Conservation (phyloP, 2,329 filamentous ascomycete species). For the Tolypocladium ovalisporum region DNA sequence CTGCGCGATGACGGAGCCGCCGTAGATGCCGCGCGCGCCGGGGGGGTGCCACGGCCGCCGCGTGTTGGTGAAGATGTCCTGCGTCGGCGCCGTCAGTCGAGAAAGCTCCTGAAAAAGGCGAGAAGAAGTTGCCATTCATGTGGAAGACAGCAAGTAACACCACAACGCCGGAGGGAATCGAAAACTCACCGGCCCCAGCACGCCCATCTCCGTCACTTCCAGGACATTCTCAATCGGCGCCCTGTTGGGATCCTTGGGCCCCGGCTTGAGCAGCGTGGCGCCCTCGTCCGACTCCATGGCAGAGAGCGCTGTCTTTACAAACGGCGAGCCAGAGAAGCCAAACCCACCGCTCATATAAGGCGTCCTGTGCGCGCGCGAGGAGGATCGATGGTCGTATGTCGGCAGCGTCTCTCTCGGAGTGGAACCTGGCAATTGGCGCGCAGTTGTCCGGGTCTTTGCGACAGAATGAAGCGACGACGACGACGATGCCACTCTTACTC, state of each 20-base stretch:
- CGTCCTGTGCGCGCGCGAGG: neutral
- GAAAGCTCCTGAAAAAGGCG: no score
- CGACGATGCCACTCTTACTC: neutral
- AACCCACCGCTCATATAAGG: neutral
- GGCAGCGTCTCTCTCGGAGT: neutral
- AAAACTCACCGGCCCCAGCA: conserved; percentile 58
- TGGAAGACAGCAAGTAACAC: no score
- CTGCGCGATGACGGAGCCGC: conserved; percentile 88
- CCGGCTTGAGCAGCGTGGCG: conserved; percentile 50
- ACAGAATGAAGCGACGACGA: neutral
- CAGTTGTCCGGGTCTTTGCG: neutral
- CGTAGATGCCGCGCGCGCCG: conserved; percentile 86
- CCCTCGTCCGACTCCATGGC: conserved; percentile 14
- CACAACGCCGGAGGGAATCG: neutral
- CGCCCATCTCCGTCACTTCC: conserved; percentile 69
- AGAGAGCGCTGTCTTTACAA: neutral
- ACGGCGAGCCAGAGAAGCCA: neutral
- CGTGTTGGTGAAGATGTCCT: conserved; percentile 93
- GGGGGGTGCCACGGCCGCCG: conserved; percentile 86
- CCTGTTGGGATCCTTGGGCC: conserved; percentile 59
- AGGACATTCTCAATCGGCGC: conserved; percentile 82
- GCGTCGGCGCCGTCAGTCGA: neutral
- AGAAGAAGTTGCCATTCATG: no score
- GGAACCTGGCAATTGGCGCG: neutral
- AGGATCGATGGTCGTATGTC: neutral